Percentiles rank a stretch among this genome's conserved stretches.
Conservation (phyloP, 176 grass and related monocot genomes). For the Hordeum marinum region DNA sequence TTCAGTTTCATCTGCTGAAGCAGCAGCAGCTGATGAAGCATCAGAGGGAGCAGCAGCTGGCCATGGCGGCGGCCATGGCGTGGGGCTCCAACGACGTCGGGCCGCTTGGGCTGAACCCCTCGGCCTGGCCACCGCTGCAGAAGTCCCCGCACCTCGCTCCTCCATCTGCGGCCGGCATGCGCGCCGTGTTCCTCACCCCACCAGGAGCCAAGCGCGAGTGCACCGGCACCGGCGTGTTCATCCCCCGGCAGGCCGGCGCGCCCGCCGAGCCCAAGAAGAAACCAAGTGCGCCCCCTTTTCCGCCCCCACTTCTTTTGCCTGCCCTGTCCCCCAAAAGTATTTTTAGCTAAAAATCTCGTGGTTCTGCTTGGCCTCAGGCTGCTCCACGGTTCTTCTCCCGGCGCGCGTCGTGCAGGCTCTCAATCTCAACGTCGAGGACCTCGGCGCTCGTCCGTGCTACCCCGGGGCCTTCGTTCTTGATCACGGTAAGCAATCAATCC, state of each 20-base stretch:
- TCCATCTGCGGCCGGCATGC: conserved; percentile 37
- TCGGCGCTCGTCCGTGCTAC: conserved; percentile 51
- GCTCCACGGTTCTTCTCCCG: conserved; percentile 73
- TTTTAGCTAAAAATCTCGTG: neutral
- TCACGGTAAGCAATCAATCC: conserved; percentile 12
- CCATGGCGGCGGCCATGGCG: conserved; percentile 4
- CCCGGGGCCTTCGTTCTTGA: conserved; percentile 59
- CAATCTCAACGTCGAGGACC: conserved; percentile 81
- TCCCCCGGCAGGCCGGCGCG: conserved; percentile 54
- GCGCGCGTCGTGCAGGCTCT: conserved; percentile 83
- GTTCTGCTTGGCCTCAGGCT: conserved; percentile 32
- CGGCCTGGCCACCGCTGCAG: conserved; percentile 54
- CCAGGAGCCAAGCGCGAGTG: conserved; percentile 58
- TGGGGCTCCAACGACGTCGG: neutral
- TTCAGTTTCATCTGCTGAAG: conserved; percentile 81
- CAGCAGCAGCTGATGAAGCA: conserved; percentile 68
- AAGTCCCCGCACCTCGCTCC: conserved; percentile 21
- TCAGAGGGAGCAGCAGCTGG: conserved; percentile 43
- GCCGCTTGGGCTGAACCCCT: conserved; percentile 21
- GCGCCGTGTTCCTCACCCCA: conserved; percentile 60
- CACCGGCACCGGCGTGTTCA: conserved; percentile 82
- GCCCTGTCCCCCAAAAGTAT: neutral
- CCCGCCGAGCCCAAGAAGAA: conserved; percentile 58
- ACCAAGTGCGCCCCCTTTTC: conserved; percentile 27
- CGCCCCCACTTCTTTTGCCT: neutral